Percentiles rank a stretch among this genome's conserved stretches.
Conservation (phyloP, 2,329 filamentous ascomycete genomes). For the Colletotrichum sp. region DNA sequence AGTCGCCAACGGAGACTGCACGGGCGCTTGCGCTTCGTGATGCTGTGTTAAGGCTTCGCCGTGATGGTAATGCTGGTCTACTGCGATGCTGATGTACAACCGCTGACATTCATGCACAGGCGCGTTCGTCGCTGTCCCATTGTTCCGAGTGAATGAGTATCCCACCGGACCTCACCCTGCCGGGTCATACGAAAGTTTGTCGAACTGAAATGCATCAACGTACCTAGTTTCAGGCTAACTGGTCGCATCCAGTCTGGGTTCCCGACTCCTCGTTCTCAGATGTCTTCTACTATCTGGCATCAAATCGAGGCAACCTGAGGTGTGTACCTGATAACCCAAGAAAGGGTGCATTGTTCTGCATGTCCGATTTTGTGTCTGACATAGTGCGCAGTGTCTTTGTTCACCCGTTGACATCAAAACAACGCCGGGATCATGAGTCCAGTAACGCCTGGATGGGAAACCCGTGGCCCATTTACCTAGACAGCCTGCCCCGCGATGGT, state of each 20-base stretch:
- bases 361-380: not conserved
- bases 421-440: constrained; percentile 34
- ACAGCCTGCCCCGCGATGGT: constrained; percentile 27
- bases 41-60: constrained; percentile 33
- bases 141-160: constrained; percentile 33
- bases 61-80: constrained; percentile 27
- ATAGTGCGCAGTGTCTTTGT: constrained; percentile 27
- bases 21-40: constrained; percentile 35
- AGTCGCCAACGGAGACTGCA: constrained; percentile 33
- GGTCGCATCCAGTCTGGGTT: constrained; percentile 29
- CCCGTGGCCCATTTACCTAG: constrained; percentile 36
- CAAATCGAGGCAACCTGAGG: constrained; percentile 34
- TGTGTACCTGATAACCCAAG: not conserved
- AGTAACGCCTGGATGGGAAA: constrained; percentile 36
- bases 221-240: not conserved
- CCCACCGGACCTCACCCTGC: constrained; percentile 37
- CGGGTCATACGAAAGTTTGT: constrained; percentile 37
- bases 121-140: constrained; percentile 35
- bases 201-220: not conserved
- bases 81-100: fast-evolving
- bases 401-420: constrained; percentile 32
- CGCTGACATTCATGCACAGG: constrained; percentile 20
- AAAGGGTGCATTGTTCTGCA: not conserved
- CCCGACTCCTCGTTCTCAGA: constrained; percentile 37
- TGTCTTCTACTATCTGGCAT: constrained; percentile 36